Evolutionary conservation across 805 yeast genomes (phyloP).

Genomic region (Komagataella ulmi): DNA sequence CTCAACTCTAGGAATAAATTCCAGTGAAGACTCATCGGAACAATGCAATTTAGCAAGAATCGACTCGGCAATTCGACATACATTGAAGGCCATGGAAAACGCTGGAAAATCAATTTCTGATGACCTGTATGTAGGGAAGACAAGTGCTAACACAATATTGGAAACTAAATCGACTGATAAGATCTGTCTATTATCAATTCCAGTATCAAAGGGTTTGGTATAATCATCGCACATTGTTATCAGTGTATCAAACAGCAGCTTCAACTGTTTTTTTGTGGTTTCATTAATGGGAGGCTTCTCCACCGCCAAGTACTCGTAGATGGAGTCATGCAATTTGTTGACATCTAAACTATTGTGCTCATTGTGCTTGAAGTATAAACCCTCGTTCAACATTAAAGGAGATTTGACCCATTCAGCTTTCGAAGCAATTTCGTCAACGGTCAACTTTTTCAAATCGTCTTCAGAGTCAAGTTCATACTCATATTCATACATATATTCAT

Average conservation of each 20-base stretch:
- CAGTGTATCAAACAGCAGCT: slow-evolving; percentile 12
- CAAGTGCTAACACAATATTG: slow-evolving; percentile 32
- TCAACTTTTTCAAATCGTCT: background rate
- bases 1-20: background rate
- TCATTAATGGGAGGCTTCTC: background rate
- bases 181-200: slow-evolving; percentile 27
- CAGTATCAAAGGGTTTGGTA: slow-evolving; percentile 57
- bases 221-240: slow-evolving; percentile 42
- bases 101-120: slow-evolving; percentile 11
- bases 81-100: slow-evolving; percentile 4
- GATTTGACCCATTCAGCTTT: background rate
- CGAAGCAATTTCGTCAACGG: background rate
- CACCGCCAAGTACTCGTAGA: background rate
- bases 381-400: background rate
- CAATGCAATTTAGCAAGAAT: background rate
- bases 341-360: background rate
- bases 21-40: background rate
- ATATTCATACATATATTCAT: background rate
- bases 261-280: background rate
- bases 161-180: slow-evolving; percentile 45
- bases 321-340: background rate
- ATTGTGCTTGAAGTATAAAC: background rate
- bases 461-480: background rate
- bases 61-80: background rate
- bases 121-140: slow-evolving; percentile 11